phyloP scores from a whole-genome alignment of 495 filamentous ascomycete species.

The Ramalina intermedia region DNA sequence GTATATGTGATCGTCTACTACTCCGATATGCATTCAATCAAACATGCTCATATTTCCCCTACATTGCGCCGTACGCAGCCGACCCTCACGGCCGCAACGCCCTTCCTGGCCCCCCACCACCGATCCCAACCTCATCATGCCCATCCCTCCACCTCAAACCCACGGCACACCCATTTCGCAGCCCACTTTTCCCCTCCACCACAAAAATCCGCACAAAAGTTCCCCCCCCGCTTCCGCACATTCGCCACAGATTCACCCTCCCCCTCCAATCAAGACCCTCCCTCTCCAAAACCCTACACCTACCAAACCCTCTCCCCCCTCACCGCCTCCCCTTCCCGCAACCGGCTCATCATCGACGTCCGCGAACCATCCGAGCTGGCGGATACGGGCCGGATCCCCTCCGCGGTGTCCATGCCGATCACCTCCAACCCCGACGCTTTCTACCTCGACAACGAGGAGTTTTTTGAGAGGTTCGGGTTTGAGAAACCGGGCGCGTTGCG shows the following conservation, averaged over 20 bases:
- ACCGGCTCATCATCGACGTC: conserved; percentile 42
- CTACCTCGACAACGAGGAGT: conserved; percentile 59
- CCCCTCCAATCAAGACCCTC: background rate
- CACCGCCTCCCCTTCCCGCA: background rate
- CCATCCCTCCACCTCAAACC: too few relatives aligned
- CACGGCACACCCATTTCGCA: too few relatives aligned
- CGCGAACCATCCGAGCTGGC: conserved; percentile 72
- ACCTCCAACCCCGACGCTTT: conserved; percentile 61
- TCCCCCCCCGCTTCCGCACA: too few relatives aligned
- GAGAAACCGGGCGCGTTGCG: conserved; percentile 32
- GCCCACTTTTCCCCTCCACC: too few relatives aligned
- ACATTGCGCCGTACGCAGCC: too few relatives aligned
- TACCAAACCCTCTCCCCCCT: conserved; percentile 2
- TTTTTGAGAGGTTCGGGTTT: conserved; percentile 59
- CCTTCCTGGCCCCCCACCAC: too few relatives aligned
- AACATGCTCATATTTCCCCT: too few relatives aligned
- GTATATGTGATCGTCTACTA: too few relatives aligned
- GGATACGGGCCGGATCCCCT: conserved; percentile 60
- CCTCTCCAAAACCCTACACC: conserved; percentile 8
- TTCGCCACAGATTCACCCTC: background rate
- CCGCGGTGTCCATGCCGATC: conserved; percentile 66
- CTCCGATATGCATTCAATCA: too few relatives aligned
- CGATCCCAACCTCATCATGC: too few relatives aligned
- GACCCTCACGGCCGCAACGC: too few relatives aligned
- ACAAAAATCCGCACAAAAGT: too few relatives aligned